Conservation (phyloP, 2,329 filamentous ascomycete species). For the Huntiella bhutanensis region DNA sequence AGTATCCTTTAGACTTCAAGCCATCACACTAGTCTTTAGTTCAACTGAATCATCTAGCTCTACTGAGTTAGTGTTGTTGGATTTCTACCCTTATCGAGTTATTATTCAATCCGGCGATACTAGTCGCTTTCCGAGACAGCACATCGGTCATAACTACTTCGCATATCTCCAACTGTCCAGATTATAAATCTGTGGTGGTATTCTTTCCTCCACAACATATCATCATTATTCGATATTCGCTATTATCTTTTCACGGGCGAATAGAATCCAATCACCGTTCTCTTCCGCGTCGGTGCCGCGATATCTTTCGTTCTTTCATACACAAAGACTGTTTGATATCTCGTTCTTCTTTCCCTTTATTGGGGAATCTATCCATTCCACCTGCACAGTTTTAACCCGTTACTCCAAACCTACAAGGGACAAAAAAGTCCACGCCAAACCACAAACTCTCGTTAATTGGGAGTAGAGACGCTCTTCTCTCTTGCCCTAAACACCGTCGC, state of each 20-base stretch:
- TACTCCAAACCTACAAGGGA: too few species aligned
- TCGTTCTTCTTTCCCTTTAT: background rate
- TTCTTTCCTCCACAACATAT: background rate
- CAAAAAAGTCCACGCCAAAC: too few species aligned
- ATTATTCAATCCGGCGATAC: too few species aligned
- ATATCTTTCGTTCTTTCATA: constrained; percentile 3
- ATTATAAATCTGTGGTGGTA: background rate
- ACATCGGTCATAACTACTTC: background rate
- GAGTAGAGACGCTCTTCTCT: constrained; percentile 5
- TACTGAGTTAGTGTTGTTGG: too few species aligned
- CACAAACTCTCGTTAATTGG: constrained; percentile 1
- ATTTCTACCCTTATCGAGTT: too few species aligned
- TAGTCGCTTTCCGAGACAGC: too few species aligned
- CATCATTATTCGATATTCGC: background rate
- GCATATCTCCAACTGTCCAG: background rate
- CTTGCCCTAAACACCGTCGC: background rate
- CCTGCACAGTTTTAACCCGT: background rate
- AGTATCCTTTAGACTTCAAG: background rate
- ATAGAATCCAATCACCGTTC: too few species aligned
- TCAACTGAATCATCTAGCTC: too few species aligned
- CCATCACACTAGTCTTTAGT: too few species aligned
- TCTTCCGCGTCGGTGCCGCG: constrained; percentile 3
- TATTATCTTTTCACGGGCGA: background rate
- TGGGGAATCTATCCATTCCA: background rate
- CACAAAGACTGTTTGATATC: constrained; percentile 3